Conservation (phyloP, 768 basidiomycete species). For the Solioccasus polychromus region DNA sequence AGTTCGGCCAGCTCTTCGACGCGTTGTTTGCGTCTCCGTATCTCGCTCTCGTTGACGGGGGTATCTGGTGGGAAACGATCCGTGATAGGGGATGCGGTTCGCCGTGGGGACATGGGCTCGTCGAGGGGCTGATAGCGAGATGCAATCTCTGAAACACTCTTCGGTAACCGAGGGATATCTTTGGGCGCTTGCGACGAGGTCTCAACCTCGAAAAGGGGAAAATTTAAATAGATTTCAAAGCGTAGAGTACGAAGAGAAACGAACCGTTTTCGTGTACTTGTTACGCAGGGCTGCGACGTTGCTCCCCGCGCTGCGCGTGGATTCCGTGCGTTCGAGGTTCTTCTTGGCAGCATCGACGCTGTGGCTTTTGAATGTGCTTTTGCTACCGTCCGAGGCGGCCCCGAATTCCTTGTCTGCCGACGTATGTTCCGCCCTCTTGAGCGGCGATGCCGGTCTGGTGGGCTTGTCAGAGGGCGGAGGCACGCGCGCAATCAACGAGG, state of each 20-base stretch:
- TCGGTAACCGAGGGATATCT: slow-evolving; percentile 60
- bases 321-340: slow-evolving; percentile 49
- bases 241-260: slow-evolving; percentile 22
- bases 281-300: slow-evolving; percentile 69
- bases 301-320: slow-evolving; percentile 51
- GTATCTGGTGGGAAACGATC: slow-evolving; percentile 17
- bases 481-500: slow-evolving; percentile 20
- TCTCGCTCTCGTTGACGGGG: slow-evolving; percentile 21
- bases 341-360: slow-evolving; percentile 33
- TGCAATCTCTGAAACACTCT: slow-evolving; percentile 63
- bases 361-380: slow-evolving; percentile 23
- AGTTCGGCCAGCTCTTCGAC: slow-evolving; percentile 50
- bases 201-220: slow-evolving; percentile 39
- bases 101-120: slow-evolving; percentile 41
- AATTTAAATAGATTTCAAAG: slow-evolving; percentile 5
- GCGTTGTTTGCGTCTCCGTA: slow-evolving; percentile 37
- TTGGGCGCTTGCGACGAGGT: slow-evolving; percentile 53
- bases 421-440: slow-evolving; percentile 17
- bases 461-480: slow-evolving; percentile 17
- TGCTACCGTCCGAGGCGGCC: slow-evolving; percentile 18
- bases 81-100: slow-evolving; percentile 24
- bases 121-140: slow-evolving; percentile 55
- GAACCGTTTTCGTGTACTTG: slow-evolving; percentile 56
- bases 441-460: slow-evolving; percentile 14
- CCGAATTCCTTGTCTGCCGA: slow-evolving; percentile 36